A percentile compares a stretch with the other conserved stretches of the same genome.
Evolutionary conservation across 2,329 filamentous ascomycete species (phyloP).

Genomic region (Ophiocordyceps sinensis): DNA sequence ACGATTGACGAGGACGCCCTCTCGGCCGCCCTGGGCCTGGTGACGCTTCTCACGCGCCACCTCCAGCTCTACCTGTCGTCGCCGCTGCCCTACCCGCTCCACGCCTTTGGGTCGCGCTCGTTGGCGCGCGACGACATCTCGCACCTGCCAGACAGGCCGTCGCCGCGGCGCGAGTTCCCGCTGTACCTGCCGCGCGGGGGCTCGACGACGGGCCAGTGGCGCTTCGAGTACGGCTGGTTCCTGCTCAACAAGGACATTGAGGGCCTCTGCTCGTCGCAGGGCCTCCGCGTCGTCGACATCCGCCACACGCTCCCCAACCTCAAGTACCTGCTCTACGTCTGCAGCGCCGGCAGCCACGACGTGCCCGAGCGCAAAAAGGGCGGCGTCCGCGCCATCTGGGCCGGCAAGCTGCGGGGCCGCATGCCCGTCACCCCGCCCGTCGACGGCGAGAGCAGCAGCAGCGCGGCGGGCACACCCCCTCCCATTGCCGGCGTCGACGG

Average conservation of each 20-base stretch:
- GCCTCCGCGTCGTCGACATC: slow-evolving; percentile 73
- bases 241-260: slow-evolving; percentile 95
- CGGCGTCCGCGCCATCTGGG: slow-evolving; percentile 44
- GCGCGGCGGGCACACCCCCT: slow-evolving; percentile 12
- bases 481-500: background rate
- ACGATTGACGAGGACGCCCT: slow-evolving; percentile 52
- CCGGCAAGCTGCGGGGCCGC: slow-evolving; percentile 27
- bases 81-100: slow-evolving; percentile 68
- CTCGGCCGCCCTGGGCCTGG: slow-evolving; percentile 69
- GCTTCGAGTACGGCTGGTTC: slow-evolving; percentile 94
- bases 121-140: slow-evolving; percentile 64
- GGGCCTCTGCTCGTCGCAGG: slow-evolving; percentile 46
- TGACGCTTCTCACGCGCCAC: slow-evolving; percentile 58
- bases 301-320: slow-evolving; percentile 86
- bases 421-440: slow-evolving; percentile 8
- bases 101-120: slow-evolving; percentile 57
- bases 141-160: slow-evolving; percentile 29
- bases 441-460: slow-evolving; percentile 24
- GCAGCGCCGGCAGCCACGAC: slow-evolving; percentile 60
- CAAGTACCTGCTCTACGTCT: slow-evolving; percentile 82
- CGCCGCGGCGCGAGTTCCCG: slow-evolving; percentile 57
- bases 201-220: slow-evolving; percentile 59
- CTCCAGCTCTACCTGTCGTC: slow-evolving; percentile 72
- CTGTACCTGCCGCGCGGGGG: slow-evolving; percentile 52
- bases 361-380: slow-evolving; percentile 47